These are phyloP conservation scores for Nissolia schottii DNA, from an alignment of 306 rosid genomes.

Conservation along the genomic window DNA sequence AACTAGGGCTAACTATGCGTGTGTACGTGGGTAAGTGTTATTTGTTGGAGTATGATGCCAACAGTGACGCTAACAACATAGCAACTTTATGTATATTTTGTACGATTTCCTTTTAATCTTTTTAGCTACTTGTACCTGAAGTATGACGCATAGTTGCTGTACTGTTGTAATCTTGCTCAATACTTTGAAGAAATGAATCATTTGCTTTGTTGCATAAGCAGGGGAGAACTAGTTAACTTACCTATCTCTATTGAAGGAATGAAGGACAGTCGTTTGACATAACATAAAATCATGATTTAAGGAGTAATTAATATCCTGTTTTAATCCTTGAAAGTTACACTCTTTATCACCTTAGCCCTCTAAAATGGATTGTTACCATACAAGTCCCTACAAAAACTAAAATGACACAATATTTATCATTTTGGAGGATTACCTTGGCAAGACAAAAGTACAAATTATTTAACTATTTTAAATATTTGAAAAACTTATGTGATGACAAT, in stretches of 20 bases:
- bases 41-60: not conserved
- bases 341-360: too few species aligned
- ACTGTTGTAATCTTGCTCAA: not conserved
- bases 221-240: not conserved
- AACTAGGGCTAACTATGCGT: not conserved
- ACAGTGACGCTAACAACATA: not conserved
- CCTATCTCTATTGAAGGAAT: not conserved
- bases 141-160: not conserved
- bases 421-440: too few species aligned
- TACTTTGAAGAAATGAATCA: constrained; percentile 17
- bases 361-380: too few species aligned
- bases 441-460: too few species aligned
- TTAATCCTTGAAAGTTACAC: too few species aligned
- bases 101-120: not conserved
- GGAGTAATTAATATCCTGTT: too few species aligned
- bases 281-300: not conserved
- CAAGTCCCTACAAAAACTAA: too few species aligned
- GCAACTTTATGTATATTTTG: not conserved
- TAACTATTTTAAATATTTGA: too few species aligned
- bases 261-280: not conserved
- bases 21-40: not conserved
- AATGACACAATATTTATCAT: too few species aligned
- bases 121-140: not conserved
- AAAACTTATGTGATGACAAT: too few species aligned
- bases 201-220: not conserved